A percentile compares a stretch with the other conserved stretches of the same genome.
These are phyloP conservation scores for Scedosporium apiospermum DNA, from an alignment of 2,329 filamentous ascomycete genomes.

Conservation along the genomic window DNA sequence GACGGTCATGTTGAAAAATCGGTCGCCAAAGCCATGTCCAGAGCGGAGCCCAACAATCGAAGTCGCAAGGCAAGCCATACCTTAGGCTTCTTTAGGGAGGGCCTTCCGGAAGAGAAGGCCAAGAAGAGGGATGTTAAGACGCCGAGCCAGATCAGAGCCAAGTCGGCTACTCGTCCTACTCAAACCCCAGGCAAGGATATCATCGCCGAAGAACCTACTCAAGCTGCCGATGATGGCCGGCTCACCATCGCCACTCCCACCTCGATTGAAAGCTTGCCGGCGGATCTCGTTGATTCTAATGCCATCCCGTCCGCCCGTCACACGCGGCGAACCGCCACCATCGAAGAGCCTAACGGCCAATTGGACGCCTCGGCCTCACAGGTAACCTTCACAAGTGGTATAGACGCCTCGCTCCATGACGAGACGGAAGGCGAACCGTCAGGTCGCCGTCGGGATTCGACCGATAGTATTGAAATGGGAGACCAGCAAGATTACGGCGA, in stretches of 20 bases:
- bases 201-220: neutral
- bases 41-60: constrained; percentile 51
- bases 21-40: constrained; percentile 51
- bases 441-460: constrained; percentile 24
- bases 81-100: constrained; percentile 58
- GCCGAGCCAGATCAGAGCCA: neutral
- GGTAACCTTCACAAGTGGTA: neutral
- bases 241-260: too few species aligned
- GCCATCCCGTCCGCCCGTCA: too few species aligned
- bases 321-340: too few species aligned
- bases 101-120: constrained; percentile 45
- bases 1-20: constrained; percentile 55
- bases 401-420: constrained; percentile 18
- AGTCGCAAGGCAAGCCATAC: constrained; percentile 61
- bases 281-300: too few species aligned
- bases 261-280: neutral
- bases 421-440: neutral
- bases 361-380: too few species aligned
- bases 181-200: neutral
- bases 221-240: neutral
- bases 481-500: constrained; percentile 36
- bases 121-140: constrained; percentile 39
- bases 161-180: neutral
- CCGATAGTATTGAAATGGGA: constrained; percentile 26
- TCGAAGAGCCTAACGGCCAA: too few species aligned